phyloP scores from a whole-genome alignment of 441 rosid species.

The Lepidium campestre region DNA sequence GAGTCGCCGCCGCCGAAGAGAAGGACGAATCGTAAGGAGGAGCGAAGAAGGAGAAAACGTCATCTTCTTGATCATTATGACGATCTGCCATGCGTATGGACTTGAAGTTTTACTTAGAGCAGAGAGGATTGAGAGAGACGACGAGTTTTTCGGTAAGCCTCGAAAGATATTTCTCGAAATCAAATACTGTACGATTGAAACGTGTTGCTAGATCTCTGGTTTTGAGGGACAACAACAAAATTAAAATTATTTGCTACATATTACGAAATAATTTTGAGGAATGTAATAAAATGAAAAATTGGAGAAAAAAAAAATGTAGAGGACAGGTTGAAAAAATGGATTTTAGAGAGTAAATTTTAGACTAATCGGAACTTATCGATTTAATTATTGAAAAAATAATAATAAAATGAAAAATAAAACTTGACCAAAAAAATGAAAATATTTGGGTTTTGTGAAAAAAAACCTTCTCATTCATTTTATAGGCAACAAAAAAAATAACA shows the following conservation, averaged over 20 bases:
- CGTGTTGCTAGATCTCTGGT: conserved; percentile 4
- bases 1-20: conserved; percentile 8
- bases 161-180: background rate
- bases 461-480: no score
- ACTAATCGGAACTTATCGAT: no score
- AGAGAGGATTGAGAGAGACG: conserved; percentile 2
- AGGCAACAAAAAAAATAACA: no score
- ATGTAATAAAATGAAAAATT: no score
- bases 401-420: no score
- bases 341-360: no score
- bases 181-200: conserved; percentile 8
- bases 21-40: conserved; percentile 15
- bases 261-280: background rate
- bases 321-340: no score
- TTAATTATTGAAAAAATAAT: no score
- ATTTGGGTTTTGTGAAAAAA: no score
- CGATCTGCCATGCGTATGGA: conserved; percentile 23
- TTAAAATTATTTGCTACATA: background rate
- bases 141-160: background rate
- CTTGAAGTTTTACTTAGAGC: conserved; percentile 22
- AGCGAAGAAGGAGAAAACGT: conserved; percentile 28
- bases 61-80: conserved; percentile 15
- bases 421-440: no score
- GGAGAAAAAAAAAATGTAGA: no score
- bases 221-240: background rate